phyloP scores from a whole-genome alignment of 2,329 filamentous ascomycete species.

The Colletotrichum camelliae region DNA sequence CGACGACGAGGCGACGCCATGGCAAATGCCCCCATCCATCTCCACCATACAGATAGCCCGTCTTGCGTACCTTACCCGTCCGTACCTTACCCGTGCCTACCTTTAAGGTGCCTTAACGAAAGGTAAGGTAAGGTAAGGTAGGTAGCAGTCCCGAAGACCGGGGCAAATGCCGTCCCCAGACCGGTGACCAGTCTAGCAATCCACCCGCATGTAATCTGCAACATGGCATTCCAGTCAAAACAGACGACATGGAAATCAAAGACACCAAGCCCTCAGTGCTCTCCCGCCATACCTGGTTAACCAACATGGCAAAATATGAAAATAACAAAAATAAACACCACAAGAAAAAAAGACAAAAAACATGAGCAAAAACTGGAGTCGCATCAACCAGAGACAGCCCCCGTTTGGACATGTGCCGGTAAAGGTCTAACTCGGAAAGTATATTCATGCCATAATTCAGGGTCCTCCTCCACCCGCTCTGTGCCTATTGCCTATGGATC shows the following conservation, averaged over 20 bases:
- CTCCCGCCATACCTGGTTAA: background rate
- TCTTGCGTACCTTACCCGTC: background rate
- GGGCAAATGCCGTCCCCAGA: background rate
- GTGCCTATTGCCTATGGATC: background rate
- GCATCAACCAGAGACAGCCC: background rate
- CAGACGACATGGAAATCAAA: background rate
- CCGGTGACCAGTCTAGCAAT: background rate
- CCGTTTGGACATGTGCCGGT: background rate
- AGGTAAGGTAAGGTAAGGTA: background rate
- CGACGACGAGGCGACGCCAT: background rate
- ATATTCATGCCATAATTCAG: slow-evolving; percentile 11
- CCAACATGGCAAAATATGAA: background rate
- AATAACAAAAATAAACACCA: background rate
- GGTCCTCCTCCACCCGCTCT: background rate
- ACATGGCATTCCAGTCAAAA: background rate
- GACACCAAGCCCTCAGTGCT: background rate
- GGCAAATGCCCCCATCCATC: background rate
- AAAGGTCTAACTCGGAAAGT: background rate
- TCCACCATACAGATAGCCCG: background rate
- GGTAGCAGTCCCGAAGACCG: background rate
- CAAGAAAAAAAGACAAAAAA: background rate
- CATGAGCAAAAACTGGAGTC: background rate
- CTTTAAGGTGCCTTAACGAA: background rate
- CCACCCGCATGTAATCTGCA: background rate
- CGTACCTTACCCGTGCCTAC: background rate